phyloP scores from a whole-genome alignment of 257 asterid genomes.

The Coffea eugenioides region DNA sequence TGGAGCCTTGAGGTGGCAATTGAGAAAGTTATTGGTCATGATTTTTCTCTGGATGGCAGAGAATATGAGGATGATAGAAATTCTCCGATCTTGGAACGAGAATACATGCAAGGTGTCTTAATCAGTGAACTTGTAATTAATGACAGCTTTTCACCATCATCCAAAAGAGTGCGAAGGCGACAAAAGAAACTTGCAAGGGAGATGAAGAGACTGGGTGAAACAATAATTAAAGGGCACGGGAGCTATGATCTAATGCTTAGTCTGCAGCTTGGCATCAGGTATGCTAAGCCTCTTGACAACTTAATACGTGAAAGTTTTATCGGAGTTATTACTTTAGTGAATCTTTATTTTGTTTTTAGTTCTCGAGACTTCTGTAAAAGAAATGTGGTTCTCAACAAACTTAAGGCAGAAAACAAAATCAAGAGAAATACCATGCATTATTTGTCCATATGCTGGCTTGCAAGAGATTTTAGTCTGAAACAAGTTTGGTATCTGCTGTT shows the following conservation, averaged over 20 bases:
- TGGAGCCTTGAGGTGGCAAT: conserved; percentile 95
- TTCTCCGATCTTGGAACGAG: conserved; percentile 81
- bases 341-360: neutral
- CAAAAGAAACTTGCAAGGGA: conserved; percentile 69
- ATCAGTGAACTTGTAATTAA: conserved; percentile 74
- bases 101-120: conserved; percentile 95
- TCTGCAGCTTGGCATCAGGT: conserved; percentile 99
- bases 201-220: conserved; percentile 87
- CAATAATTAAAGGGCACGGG: conserved; percentile 92
- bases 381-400: neutral
- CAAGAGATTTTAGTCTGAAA: neutral
- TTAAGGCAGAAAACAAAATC: neutral
- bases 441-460: neutral
- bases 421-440: neutral
- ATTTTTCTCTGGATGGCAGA: conserved; percentile 45
- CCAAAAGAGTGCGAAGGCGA: conserved; percentile 63
- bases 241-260: conserved; percentile 97
- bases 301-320: neutral
- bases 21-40: conserved; percentile 75
- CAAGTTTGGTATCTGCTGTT: neutral
- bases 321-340: neutral
- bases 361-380: neutral
- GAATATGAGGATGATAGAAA: conserved; percentile 48
- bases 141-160: conserved; percentile 70
- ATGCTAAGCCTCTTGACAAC: conserved; percentile 13